phyloP scores from a whole-genome alignment of 129 eudicot genomes.

The sunflower (Helianthus annuus) region HanXRQr2.0-SUNRISE NC_035435.2:109096296-109096795 shows the following conservation, averaged over 20 bases:
- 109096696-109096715: no score
- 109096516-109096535: slow-evolving; percentile 54
- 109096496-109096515: slow-evolving; percentile 67
- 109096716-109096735: no score
- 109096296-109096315: slow-evolving; percentile 6
- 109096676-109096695: no score
- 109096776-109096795: no score
- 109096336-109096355: slow-evolving; percentile 72
- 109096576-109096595: no score
- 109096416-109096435: background rate
- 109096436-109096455: background rate
- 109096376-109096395: slow-evolving; percentile 7
- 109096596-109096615: no score
- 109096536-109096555: slow-evolving; percentile 29
- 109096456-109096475: background rate
- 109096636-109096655: no score
- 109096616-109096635: no score
- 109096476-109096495: slow-evolving; percentile 54
- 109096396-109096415: background rate
- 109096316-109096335: slow-evolving; percentile 64
- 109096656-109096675: no score
- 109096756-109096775: no score
- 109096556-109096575: background rate
- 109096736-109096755: no score
- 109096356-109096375: slow-evolving; percentile 57